These are phyloP conservation scores for Drechslera avenae DNA, from an alignment of 2,329 filamentous ascomycete species.

Conservation along the genomic window DNA sequence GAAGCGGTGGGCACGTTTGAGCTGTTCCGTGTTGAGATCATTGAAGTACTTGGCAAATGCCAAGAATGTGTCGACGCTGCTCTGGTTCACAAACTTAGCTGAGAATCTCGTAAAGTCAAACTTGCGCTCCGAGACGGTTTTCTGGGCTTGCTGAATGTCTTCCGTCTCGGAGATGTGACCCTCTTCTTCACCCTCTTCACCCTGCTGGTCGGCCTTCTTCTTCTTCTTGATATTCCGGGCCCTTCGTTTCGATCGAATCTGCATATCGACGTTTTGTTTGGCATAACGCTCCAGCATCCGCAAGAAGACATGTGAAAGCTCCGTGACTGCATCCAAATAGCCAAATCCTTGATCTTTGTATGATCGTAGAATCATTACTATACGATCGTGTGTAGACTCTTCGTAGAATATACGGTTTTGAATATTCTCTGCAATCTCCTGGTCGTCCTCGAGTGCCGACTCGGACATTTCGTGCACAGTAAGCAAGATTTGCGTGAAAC, in stretches of 20 bases:
- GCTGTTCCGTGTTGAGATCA: constrained; percentile 77
- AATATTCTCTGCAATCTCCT: constrained; percentile 97
- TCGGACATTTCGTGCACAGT: constrained; percentile 92
- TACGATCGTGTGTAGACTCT: constrained; percentile 86
- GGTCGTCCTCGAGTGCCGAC: constrained; percentile 85
- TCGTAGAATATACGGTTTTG: constrained; percentile 98
- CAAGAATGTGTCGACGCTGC: constrained; percentile 87
- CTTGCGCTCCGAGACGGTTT: constrained; percentile 78
- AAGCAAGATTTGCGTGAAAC: constrained; percentile 90
- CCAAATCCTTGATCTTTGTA: constrained; percentile 95
- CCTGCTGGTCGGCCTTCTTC: constrained; percentile 55
- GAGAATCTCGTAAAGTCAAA: constrained; percentile 91
- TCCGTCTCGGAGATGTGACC: constrained; percentile 64
- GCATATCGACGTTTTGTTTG: constrained; percentile 92
- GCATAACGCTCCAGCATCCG: constrained; percentile 91
- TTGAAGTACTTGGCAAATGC: constrained; percentile 78
- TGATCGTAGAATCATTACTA: constrained; percentile 78
- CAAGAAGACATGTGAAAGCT: constrained; percentile 88
- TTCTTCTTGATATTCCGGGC: constrained; percentile 75
- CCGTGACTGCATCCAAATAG: constrained; percentile 89
- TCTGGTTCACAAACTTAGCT: constrained; percentile 79
- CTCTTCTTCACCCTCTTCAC: constrained; percentile 60
- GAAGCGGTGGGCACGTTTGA: constrained; percentile 91
- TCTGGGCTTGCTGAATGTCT: constrained; percentile 73
- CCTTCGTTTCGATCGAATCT: constrained; percentile 81